Evolutionary conservation across 2,329 filamentous ascomycete genomes (phyloP).

Genomic region (Magnaporthales sp.): DNA sequence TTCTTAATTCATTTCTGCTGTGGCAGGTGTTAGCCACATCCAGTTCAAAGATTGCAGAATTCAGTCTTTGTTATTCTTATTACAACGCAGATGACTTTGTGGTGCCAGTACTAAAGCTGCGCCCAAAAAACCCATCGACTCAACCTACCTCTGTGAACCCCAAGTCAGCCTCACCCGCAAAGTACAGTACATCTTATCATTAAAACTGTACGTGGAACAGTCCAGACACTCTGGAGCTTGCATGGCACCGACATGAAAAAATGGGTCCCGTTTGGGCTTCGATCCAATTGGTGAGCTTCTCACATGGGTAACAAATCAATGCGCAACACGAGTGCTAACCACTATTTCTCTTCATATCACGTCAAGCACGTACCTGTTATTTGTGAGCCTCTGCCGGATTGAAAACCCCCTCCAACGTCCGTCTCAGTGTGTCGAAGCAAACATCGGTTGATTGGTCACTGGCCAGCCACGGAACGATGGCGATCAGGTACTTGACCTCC

Average conservation of each 20-base stretch:
- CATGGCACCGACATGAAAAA: background rate
- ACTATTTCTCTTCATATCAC: background rate
- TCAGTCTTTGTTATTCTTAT: background rate
- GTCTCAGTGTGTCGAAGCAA: background rate
- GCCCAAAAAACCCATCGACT: background rate
- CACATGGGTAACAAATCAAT: background rate
- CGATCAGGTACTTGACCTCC: background rate
- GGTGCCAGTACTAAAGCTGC: background rate
- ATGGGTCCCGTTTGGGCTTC: background rate
- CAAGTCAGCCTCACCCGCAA: background rate
- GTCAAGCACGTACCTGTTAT: background rate
- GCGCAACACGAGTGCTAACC: background rate
- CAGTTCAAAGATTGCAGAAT: background rate
- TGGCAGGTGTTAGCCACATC: background rate
- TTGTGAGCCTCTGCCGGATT: background rate
- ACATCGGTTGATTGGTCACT: background rate
- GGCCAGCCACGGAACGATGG: background rate
- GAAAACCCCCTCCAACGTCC: background rate
- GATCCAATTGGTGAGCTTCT: background rate
- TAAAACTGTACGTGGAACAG: background rate
- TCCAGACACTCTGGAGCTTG: conserved; percentile 1
- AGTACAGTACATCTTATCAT: background rate
- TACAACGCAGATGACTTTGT: background rate
- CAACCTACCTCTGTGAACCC: background rate
- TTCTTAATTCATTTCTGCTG: background rate